A percentile compares a stretch with the other conserved stretches of the same genome.
Conservation (phyloP, 2,329 filamentous ascomycete species). For the Aspergillus unguis region DNA sequence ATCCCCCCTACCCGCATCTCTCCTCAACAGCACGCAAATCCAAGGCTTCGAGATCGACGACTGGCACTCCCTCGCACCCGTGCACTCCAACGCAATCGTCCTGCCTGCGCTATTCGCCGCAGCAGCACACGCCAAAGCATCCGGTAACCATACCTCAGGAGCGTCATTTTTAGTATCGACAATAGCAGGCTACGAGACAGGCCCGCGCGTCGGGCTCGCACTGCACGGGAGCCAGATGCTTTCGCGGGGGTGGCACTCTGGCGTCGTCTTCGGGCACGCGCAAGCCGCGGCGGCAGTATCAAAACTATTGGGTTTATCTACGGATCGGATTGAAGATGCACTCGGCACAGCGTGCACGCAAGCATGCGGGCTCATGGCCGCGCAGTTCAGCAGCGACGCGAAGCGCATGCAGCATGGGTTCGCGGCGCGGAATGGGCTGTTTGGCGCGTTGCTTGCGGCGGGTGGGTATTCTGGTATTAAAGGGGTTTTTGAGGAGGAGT, state of each 20-base stretch:
- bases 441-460: constrained; percentile 39
- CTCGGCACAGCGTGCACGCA: not conserved
- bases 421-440: constrained; percentile 43
- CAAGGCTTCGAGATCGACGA: constrained; percentile 46
- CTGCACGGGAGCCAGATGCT: constrained; percentile 41
- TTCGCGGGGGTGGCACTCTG: constrained; percentile 41
- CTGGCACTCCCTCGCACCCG: constrained; percentile 40
- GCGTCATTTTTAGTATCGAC: constrained; percentile 31
- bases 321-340: constrained; percentile 33
- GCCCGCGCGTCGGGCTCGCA: constrained; percentile 37
- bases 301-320: constrained; percentile 32
- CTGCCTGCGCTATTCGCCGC: constrained; percentile 43
- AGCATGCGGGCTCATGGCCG: constrained; percentile 40
- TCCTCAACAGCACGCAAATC: constrained; percentile 45
- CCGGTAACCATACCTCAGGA: constrained; percentile 15
- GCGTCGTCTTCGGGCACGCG: constrained; percentile 40
- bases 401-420: constrained; percentile 50
- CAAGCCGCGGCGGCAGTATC: constrained; percentile 28
- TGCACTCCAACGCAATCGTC: constrained; percentile 40
- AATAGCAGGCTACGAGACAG: constrained; percentile 42
- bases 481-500: constrained; percentile 40
- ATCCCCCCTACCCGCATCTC: constrained; percentile 37
- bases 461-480: constrained; percentile 44
- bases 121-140: not conserved
- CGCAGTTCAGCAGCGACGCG: constrained; percentile 43